Base-by-base conservation (phyloP, 495 filamentous ascomycete species). In the Trichocladium uniseriatum region DNA sequence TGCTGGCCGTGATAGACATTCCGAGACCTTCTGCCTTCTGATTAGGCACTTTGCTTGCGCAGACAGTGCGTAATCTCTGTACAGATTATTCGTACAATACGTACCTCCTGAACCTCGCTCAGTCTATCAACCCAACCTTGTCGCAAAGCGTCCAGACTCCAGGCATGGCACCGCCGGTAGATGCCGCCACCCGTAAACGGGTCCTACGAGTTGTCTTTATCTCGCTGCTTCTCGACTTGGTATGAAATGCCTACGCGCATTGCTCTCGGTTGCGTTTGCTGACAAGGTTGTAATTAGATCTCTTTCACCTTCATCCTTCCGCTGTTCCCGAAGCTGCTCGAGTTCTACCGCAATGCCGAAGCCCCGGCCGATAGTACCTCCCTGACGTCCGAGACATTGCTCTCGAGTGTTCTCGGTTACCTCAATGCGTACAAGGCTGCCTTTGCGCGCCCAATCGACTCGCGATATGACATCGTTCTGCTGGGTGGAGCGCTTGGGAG, bases 361-460 rank as follows among this genome's bases (percentile, higher is more conserved):
- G 70, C 71, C 21, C 64, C 76, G 13, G 59, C 73, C 45, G 72
- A 79, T 47, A 76, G 76, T 43, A 71, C 74, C 5, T 62, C 68
- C 32, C 69, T 69, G 38, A 62, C 63, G 46, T 59, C 64, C 40
- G 69, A 66, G 48, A 78, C 88, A 1, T 64, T 94, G 35, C 80
- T 99, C 27, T 81, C 84, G 49, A 79, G 75, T 45, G 80, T 96
- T 48, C 80, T 97, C 53, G 69, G 73, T 52, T 89, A 83, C 60
- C 78, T 99, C 27, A 96, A 99, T 67, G 73, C 87, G 39, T 99
- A 97, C 76, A 99, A 99, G 68, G 84, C 88, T 47, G 77, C 87
- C 36, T 99, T 99, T 64, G 81, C 88, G 41, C 82, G 83, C 37
- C 89, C 92, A 35, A 99, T 97, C 69, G 90, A 92, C 59, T 88